Evolutionary conservation across 257 asterid genomes (phyloP), one percentile per base, ranked within the genome.

Genomic region (Nyctanthes arbortristis): DNA sequence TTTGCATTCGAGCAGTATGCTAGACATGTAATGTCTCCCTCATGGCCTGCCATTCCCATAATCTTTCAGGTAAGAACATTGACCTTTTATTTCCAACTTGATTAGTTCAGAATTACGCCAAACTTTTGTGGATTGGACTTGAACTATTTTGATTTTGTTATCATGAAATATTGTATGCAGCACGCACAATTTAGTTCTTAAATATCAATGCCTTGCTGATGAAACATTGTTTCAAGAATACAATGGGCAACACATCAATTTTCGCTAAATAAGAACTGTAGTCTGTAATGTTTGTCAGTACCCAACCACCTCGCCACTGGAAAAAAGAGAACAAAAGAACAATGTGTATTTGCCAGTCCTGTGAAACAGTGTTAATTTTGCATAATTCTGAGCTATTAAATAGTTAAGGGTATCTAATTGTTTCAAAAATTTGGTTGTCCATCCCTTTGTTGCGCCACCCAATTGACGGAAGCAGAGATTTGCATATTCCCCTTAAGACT

Each of bases 1-100:
- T 91, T 87, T 73, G 85, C 96, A 18, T 93, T 91, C 57, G 99
- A 93, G 77, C 97, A 85, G 73, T 91, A 86, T 69, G 97, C 97
- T 24, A 86, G 81, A 76, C 79, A 80, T 70, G 72, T 71, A 10
- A 74, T 73, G 70, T 93, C 99, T 5, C 96, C 97, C 20, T 89
- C 97, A 16, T 81, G 92, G 92, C 81, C 95, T 60, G 91, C 88
- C 55, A 89, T 93, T 81, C 96, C 96, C 45, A 73, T 91, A 61
- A 68, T 93, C 75, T 93, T 93, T 82, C 96, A 88, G 70, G 98
- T 91, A 93, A 82, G 84, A 69, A 39, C 55, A 29, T 1, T 9
- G 34, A 56, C 45, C 25, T 73, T 68, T 59, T 61, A 36, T 25
- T 27, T 43, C n/a, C 30, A 49, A 29, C 62, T 54, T 3, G 29